Conservation (phyloP, 2,329 filamentous ascomycete genomes). For the Microascus cirrosus region DNA sequence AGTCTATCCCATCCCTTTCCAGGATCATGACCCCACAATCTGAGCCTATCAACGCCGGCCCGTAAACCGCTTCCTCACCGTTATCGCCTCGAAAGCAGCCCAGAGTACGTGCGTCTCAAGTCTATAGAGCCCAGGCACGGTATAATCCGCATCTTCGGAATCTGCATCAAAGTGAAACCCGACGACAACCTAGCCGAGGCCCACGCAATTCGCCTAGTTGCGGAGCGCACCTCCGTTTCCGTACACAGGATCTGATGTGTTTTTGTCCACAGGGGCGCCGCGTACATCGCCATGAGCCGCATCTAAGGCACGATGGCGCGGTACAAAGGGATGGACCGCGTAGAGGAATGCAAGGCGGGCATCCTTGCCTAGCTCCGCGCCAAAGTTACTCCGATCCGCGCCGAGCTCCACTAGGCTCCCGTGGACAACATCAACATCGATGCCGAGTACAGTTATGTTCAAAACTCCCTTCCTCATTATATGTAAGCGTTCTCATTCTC, state of each 20-base stretch:
- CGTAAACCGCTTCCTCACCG: no score
- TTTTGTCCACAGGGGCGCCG: constrained; percentile 1
- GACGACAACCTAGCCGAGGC: constrained; percentile 10
- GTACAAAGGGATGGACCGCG: background rate
- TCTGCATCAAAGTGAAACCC: no score
- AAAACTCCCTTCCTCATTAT: no score
- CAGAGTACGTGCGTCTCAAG: no score
- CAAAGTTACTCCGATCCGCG: background rate
- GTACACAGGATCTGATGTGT: constrained; percentile 10
- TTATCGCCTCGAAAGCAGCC: no score
- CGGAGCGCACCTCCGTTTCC: constrained; percentile 11
- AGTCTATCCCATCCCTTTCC: no score
- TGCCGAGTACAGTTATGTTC: background rate
- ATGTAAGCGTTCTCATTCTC: no score
- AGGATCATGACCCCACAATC: no score
- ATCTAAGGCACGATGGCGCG: background rate
- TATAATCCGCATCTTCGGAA: no score
- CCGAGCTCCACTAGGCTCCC: background rate
- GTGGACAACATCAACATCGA: background rate
- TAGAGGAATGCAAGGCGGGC: background rate
- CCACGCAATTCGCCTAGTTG: constrained; percentile 11
- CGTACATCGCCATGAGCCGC: constrained; percentile 5
- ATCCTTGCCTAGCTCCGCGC: background rate
- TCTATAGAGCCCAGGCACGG: no score
- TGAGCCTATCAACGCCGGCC: no score